Conservation (phyloP, 306 rosid genomes). For the Glycyrrhiza uralensis region DNA sequence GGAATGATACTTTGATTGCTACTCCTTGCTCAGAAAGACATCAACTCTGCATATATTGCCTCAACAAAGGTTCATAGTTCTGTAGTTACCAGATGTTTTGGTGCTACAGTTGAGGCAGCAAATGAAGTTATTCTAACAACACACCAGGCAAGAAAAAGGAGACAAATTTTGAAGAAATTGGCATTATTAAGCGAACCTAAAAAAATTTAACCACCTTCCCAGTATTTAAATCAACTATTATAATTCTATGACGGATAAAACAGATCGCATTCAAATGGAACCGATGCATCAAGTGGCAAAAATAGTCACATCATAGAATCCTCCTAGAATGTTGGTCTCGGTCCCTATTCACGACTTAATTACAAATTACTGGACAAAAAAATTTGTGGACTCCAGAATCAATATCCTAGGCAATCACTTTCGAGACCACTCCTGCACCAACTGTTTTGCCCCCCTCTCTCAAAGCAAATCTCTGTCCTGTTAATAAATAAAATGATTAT, state of each 20-base stretch:
- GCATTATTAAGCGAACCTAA: slow-evolving; percentile 15
- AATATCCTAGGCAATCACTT: slow-evolving; percentile 57
- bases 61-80: not conserved
- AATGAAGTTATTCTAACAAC: not conserved
- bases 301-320: slow-evolving; percentile 11
- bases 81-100: not conserved
- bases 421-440: slow-evolving; percentile 89
- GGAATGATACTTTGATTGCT: not conserved
- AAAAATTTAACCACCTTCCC: not conserved
- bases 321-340: slow-evolving; percentile 15
- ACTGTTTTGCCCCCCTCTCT: slow-evolving; percentile 95
- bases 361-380: slow-evolving; percentile 22
- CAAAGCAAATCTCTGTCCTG: slow-evolving; percentile 92
- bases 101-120: not conserved
- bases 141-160: not conserved
- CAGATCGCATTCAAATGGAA: slow-evolving; percentile 4
- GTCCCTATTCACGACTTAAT: slow-evolving; percentile 13
- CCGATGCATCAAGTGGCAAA: slow-evolving; percentile 13
- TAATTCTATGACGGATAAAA: slow-evolving; percentile 17
- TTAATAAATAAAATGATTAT: slow-evolving; percentile 4
- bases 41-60: no score
- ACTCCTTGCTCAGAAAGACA: no score
- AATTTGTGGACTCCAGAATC: not conserved
- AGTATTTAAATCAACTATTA: slow-evolving; percentile 9
- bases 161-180: not conserved